phyloP scores from a whole-genome alignment of 208 protist species.

The Crithidia sp. region DNA sequence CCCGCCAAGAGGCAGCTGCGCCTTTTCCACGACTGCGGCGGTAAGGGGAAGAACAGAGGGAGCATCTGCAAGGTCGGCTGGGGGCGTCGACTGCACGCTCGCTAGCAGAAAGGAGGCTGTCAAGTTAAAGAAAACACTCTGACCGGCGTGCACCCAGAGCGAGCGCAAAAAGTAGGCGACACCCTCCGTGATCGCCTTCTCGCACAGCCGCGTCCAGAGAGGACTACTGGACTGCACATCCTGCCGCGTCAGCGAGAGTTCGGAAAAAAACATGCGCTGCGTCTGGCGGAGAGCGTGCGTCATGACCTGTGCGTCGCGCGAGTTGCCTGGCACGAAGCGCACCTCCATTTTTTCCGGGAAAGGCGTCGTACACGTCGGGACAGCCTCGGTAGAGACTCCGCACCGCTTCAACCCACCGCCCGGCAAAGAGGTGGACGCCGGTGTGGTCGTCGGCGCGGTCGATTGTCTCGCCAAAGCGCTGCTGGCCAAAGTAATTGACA shows the following conservation, averaged over 20 bases:
- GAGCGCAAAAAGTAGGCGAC: conserved; percentile 62
- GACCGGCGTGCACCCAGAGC: conserved; percentile 82
- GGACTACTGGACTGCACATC: conserved; percentile 47
- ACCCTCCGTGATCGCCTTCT: conserved; percentile 56
- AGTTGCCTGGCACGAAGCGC: conserved; percentile 49
- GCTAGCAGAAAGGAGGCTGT: conserved; percentile 45
- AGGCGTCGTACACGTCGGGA: conserved; percentile 55
- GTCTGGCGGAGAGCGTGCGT: conserved; percentile 59
- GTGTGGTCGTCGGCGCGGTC: conserved; percentile 57
- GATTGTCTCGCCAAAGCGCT: conserved; percentile 91
- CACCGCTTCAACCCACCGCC: conserved; percentile 60
- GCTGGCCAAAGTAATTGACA: conserved; percentile 96
- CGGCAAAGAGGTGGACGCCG: conserved; percentile 73
- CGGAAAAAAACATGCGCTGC: conserved; percentile 65
- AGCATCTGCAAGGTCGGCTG: not conserved
- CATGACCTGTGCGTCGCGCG: conserved; percentile 70
- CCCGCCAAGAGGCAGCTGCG: conserved; percentile 37
- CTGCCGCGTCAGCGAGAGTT: conserved; percentile 29
- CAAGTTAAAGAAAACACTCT: conserved; percentile 85
- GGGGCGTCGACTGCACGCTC: not conserved
- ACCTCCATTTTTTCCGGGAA: conserved; percentile 75
- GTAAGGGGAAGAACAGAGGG: not conserved
- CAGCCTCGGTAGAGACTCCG: conserved; percentile 48
- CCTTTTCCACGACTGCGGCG: conserved; percentile 1
- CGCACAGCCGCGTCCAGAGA: conserved; percentile 67